Evolutionary conservation across 495 filamentous ascomycete genomes (phyloP), one percentile per base, ranked within the genome.

Genomic region (Penicillium canariense): DNA sequence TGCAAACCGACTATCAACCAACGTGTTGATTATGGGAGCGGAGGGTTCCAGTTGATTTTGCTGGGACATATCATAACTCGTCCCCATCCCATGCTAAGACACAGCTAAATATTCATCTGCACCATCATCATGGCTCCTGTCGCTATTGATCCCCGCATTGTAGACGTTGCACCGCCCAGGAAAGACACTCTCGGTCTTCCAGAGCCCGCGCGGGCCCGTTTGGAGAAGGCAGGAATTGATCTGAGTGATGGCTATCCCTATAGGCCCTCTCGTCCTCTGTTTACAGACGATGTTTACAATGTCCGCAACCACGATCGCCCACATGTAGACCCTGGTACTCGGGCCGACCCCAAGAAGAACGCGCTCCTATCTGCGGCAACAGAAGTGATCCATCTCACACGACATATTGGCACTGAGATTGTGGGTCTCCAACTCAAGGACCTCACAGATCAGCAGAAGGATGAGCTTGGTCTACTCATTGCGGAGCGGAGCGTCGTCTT

Each of bases 401-500:
- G 74, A 17, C 79, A 87, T 58, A 88, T 88, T 62, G 86, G 87
- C 11, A 88, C 86, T 3, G 86, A 89, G 58, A 85, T 88, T 49
- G 82, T 85, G 14, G 87, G 85, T 0, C 58, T 88, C 8, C 85
- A 89, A 46, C 66, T 88, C 23, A 88, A 87, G 50, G 84, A 88
- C 50, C 69, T 89, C 30, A 87, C 81, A 0, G 71, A 81, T 40
- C 77, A 84, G 66, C 85, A 89, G 52, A 84, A 77, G 48, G 86
- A 88, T 62, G 87, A 90, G 59, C 69, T 90, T n/a, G 87, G 80
- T 0, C 69, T 90, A 25, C 66, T 89, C 48, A 85, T 90, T 54
- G 85, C 87, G 3, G 85, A 88, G 65, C 72, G 87, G 26, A 86
- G 84, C 50, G 86, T 91, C 10, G 87, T 90, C 28, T 89, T 91